Evolutionary conservation across 208 protist genomes (phyloP).

Genomic region (Wallacemonas collosoma): DNA sequence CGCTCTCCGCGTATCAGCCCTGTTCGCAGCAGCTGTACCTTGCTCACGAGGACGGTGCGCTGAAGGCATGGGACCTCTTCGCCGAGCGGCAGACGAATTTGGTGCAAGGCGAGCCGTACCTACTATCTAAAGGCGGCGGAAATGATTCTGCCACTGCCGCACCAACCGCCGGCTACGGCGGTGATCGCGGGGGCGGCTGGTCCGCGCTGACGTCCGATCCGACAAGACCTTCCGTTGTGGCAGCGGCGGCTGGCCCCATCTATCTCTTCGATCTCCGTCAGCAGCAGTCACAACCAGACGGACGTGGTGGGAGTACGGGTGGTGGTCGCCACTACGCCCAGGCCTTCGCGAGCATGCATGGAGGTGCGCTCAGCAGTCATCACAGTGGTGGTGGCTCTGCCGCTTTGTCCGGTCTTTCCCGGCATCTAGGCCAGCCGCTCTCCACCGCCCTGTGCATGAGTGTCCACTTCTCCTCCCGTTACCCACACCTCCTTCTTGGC

Average conservation of each 20-base stretch:
- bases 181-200: conserved; percentile 6
- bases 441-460: conserved; percentile 27
- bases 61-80: conserved; percentile 24
- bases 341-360: conserved; percentile 19
- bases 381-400: neutral
- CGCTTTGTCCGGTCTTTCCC: conserved; percentile 11
- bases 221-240: conserved; percentile 36
- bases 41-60: conserved; percentile 33
- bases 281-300: neutral
- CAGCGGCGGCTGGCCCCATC: conserved; percentile 52
- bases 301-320: neutral
- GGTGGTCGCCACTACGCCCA: conserved; percentile 6
- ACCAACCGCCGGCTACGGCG: neutral
- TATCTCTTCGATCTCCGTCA: conserved; percentile 53
- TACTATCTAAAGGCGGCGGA: conserved; percentile 1
- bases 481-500: conserved; percentile 54
- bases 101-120: conserved; percentile 4
- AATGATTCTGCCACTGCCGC: conserved; percentile 1
- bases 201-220: conserved; percentile 40
- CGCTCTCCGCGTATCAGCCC: conserved; percentile 74
- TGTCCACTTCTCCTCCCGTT: conserved; percentile 63
- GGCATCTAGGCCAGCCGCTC: conserved; percentile 12
- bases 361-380: neutral
- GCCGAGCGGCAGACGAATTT: conserved; percentile 20
- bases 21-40: conserved; percentile 57